Evolutionary conservation across 345 rosid genomes (phyloP), one percentile per base, ranked within the genome.

Genomic region (Camelina sativa): DNA sequence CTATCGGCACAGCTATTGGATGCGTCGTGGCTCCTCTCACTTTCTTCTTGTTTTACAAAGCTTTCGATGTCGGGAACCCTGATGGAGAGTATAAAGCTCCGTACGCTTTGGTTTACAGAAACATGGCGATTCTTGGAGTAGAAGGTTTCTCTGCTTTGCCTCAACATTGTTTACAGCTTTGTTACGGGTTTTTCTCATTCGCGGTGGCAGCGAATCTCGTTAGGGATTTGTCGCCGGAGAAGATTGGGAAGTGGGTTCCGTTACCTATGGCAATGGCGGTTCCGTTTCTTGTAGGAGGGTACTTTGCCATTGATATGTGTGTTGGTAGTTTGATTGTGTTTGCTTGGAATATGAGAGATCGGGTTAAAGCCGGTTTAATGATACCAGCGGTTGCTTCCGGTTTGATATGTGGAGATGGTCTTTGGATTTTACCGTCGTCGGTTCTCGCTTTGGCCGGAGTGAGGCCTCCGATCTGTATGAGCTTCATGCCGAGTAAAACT

Each of bases 61-160:
- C 85, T 8, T 83, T 85, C 37, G 85, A 83, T 51, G 81, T 85
- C 0, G 88, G 86, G 28, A 53, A 25, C 65, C 82, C 79, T 2
- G 76, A 73, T 0, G 80, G 82, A 54, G 76, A 77, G 62, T 85
- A 85, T 30, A 83, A 80, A 41, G 80, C 86, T 38, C 88, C 88
- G 10, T 72, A 80, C 55, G 88, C 85, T 56, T 69, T 80, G 53
- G n/a, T 83, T 0, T 85, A 69, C 69, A 76, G 89, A 30, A 82
- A 83, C 62, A 83, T 85, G 84, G 85, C 89, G 5, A 73, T 82
- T 40, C 77, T 83, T 60, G 89, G 89, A 41, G 86, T 83, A 6
- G 81, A 85, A 41, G 89, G 89, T 20, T 83, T 85, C 72, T 80
- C 86, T 47, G 82, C 86, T 48, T 62, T 85, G 68, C 89, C 89